These are phyloP conservation scores for Arachis stenosperma DNA, from an alignment of 306 rosid species.

Conservation along the genomic window DNA sequence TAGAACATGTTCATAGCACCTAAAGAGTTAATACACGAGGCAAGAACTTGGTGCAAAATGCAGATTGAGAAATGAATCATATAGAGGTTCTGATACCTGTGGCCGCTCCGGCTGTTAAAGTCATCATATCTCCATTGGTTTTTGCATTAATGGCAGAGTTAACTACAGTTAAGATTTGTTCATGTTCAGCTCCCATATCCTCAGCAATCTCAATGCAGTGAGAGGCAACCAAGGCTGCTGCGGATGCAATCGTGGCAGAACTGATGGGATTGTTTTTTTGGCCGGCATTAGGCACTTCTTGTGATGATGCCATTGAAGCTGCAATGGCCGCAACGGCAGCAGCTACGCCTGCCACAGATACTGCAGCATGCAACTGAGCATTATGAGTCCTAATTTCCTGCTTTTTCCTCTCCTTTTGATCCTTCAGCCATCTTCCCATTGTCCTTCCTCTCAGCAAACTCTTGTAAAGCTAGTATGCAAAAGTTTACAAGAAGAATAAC, in stretches of 20 bases:
- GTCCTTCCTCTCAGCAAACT: conserved; percentile 77
- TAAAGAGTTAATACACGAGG: conserved; percentile 5
- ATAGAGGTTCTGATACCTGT: conserved; percentile 59
- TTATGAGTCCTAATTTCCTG: conserved; percentile 89
- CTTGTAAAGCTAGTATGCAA: conserved; percentile 68
- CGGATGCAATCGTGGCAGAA: conserved; percentile 80
- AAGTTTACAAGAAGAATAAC: conserved; percentile 17
- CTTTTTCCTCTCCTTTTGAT: conserved; percentile 94
- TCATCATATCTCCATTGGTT: conserved; percentile 89
- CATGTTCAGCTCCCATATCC: conserved; percentile 93
- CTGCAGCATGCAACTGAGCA: conserved; percentile 91
- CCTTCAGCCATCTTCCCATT: conserved; percentile 80
- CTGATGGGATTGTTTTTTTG: conserved; percentile 53
- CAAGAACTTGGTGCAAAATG: conserved; percentile 2
- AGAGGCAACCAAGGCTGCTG: conserved; percentile 93
- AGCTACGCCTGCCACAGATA: conserved; percentile 96
- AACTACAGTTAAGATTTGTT: conserved; percentile 67
- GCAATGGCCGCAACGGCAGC: conserved; percentile 82
- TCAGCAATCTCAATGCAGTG: conserved; percentile 97
- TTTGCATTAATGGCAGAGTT: conserved; percentile 86
- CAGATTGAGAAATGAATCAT: conserved; percentile 13
- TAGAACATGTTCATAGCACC: neutral
- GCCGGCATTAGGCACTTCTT: conserved; percentile 49
- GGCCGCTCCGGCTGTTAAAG: conserved; percentile 96
- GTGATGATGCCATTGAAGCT: conserved; percentile 62